Base-by-base conservation (phyloP, 805 yeast species). In the Ogataea trehalophila region DNA sequence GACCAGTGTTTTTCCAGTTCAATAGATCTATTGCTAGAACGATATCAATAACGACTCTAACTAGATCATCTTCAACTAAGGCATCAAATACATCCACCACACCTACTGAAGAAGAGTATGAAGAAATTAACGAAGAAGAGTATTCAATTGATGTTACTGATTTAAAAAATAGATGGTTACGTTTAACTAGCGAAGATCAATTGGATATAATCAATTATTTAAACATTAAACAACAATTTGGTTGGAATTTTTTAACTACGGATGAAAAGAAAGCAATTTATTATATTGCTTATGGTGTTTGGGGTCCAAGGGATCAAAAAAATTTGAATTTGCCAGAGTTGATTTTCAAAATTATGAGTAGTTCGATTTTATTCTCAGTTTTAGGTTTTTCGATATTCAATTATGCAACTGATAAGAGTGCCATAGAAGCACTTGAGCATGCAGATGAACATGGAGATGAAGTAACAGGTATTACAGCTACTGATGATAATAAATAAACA, bases 231-330 rank as follows among this genome's bases (percentile, higher is more conserved):
- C 73, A 70, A 50, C 64, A 64, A 47, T 63, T 65, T 44, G 63
- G 61, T 14, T 70, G 75, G 75, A 55, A 54, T 33, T 60, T 59
- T 44, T 68, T 80, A 53, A 68, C 73, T 31, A 45, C 59, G 17
- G 81, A 76, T 50, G 84, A 80, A 61, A 80, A 79, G 69, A 72
- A 69, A 58, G 83, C 84, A 22, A 77, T 79, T 20, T 77, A 76
- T 62, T 79, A 72, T 63, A 74, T 80, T 47, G 74, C 81, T 20
- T 80, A 77, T 55, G 85, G 85, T 22, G 72, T 70, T 52, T 80
- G 85, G 85, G 85, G 85, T 17, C 80, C 85, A 51, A 70, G 85
- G 64, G 71, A 69, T 46, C 37, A 36, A 5, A 49, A 49, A 7
- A 34, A 48, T 3, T 48, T 68, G 59, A 65, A 55, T 22, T 29